phyloP scores from a whole-genome alignment of 2,329 filamentous ascomycete species.

The Parascedosporium putredinis region DNA sequence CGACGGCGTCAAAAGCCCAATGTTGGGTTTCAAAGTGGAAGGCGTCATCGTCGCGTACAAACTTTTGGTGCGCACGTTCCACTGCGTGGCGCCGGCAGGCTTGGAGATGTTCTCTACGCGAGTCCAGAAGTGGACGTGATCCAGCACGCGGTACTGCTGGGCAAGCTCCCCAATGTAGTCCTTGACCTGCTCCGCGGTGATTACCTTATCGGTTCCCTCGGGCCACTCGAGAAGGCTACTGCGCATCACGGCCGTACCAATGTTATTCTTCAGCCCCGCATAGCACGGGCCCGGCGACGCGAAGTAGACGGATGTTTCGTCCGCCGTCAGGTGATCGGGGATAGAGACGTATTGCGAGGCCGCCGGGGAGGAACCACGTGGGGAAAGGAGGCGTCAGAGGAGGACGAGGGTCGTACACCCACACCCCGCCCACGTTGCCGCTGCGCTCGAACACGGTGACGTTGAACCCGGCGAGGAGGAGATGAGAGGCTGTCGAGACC shows the following conservation, averaged over 20 bases:
- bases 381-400: constrained; percentile 23
- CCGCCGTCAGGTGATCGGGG: background rate
- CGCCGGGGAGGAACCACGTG: constrained; percentile 18
- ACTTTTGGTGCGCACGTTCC: constrained; percentile 18
- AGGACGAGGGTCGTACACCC: constrained; percentile 24
- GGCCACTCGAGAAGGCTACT: constrained; percentile 42
- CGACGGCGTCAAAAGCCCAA: constrained; percentile 49
- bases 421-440: constrained; percentile 24
- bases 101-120: constrained; percentile 45
- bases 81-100: constrained; percentile 9
- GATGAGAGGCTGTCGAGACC: constrained; percentile 25
- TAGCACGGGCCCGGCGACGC: constrained; percentile 36
- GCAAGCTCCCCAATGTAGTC: constrained; percentile 51
- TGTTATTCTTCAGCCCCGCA: constrained; percentile 58
- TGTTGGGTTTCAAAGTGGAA: constrained; percentile 19
- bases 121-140: constrained; percentile 41
- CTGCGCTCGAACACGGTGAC: constrained; percentile 29
- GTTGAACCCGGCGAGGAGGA: constrained; percentile 22
- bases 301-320: constrained; percentile 5
- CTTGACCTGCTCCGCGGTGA: constrained; percentile 44
- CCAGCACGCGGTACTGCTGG: constrained; percentile 20
- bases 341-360: constrained; percentile 14
- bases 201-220: constrained; percentile 45
- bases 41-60: constrained; percentile 19
- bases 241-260: constrained; percentile 48